Evolutionary conservation across 495 filamentous ascomycete species (phyloP), one percentile per base, ranked within the genome.

Genomic region (Penicillium ochrochloron): DNA sequence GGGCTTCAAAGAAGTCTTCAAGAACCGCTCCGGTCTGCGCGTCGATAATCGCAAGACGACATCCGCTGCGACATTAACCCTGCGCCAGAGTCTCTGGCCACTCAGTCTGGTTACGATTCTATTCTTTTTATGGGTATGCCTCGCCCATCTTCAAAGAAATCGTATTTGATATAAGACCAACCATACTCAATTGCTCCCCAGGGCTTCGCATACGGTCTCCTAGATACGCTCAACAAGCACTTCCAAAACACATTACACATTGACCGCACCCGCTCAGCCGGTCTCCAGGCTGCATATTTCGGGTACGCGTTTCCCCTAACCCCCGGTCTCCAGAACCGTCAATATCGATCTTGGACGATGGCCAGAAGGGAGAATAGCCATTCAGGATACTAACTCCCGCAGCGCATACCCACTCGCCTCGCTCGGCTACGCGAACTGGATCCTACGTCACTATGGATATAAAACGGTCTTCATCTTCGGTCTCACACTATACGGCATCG

Each of bases 111-210:
- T 76, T 61, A 82, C 77, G 25, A 83, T 88, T 59, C 78, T 92
- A n/a, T 92, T 91, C 78, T 91, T 93, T 73, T 77, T 92, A 54
- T 92, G 89, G 90, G 77, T 78, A 65, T 70, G 50, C 2, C 11
- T 6, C 19, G 1, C 14, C 14, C 37, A 29, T 21, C 1, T 14
- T 25, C 12, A 15, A 15, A 41, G 2, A 44, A 1, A 2, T 2
- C n/a, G 19, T 0, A 1, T 12, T 21, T 1, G 10, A 19, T n/a
- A 23, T n/a, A 23, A 37, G 5, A 2, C 11, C 23, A n/a, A 12
- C 14, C 5, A 31, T 39, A 46, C 59, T 61, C 27, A 61, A 39
- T 42, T 9, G 4, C 37, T 19, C 11, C 21, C 25, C 68, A 82
- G 83, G 83, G 83, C 10, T 86, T 86, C 52, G 81, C 82, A 17